Evolutionary conservation across 345 rosid genomes (phyloP).

Genomic region (Citropsis articulata): DNA sequence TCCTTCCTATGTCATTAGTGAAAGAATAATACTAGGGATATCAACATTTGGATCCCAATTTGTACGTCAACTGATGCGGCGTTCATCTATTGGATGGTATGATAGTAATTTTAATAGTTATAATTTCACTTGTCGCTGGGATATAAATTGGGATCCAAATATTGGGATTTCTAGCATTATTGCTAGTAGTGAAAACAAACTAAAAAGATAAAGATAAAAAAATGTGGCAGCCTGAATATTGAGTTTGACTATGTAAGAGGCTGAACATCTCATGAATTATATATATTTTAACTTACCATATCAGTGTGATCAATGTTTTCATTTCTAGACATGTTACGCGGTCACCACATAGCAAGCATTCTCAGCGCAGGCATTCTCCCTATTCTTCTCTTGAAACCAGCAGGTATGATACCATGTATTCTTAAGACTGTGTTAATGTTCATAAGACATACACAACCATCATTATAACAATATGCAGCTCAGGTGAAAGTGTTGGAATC

Average conservation of each 20-base stretch:
- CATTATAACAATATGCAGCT: constrained; percentile 18
- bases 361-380: constrained; percentile 96
- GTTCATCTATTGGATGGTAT: no score
- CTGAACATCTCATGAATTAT: constrained; percentile 33
- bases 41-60: no score
- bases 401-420: constrained; percentile 55
- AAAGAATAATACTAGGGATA: no score
- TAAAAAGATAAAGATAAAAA: neutral
- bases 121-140: no score
- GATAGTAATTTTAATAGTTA: no score
- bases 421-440: constrained; percentile 40
- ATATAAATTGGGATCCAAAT: no score
- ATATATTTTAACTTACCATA: constrained; percentile 48
- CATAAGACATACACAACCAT: constrained; percentile 32
- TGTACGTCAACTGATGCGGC: no score
- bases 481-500: constrained; percentile 58
- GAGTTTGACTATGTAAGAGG: constrained; percentile 27
- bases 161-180: no score
- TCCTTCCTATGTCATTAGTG: constrained; percentile 6
- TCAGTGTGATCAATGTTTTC: constrained; percentile 82
- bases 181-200: constrained; percentile 15
- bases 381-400: constrained; percentile 86
- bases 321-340: constrained; percentile 95
- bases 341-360: constrained; percentile 99
- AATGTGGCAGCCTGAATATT: constrained; percentile 17